These are phyloP conservation scores for Nicotiana undulata DNA, from an alignment of 257 asterid genomes.

Conservation along the genomic window DNA sequence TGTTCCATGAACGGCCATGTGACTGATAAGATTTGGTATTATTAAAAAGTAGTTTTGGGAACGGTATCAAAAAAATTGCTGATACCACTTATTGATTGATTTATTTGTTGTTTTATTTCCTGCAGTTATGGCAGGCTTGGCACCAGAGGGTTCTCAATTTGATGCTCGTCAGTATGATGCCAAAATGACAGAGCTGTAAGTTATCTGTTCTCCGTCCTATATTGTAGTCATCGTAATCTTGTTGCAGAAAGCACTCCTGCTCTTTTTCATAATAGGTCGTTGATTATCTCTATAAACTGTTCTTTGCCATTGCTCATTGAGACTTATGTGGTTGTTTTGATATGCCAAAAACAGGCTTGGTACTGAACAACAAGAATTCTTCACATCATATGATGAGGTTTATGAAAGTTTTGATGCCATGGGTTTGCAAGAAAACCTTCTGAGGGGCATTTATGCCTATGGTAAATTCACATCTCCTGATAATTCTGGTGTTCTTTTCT, in stretches of 20 bases:
- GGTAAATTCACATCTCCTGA: constrained; percentile 19
- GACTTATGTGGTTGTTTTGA: neutral
- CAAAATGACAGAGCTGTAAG: constrained; percentile 50
- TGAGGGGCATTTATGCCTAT: constrained; percentile 54
- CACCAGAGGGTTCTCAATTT: constrained; percentile 58
- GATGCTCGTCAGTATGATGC: constrained; percentile 44
- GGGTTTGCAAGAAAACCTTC: constrained; percentile 10
- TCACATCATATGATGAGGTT: constrained; percentile 4
- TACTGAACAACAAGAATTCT: constrained; percentile 26
- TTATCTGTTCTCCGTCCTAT: neutral
- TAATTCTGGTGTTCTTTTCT: neutral
- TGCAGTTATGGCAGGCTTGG: constrained; percentile 49
- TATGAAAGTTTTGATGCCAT: constrained; percentile 6
- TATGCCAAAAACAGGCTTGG: constrained; percentile 33
- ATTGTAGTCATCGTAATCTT: neutral
- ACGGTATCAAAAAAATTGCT: neutral
- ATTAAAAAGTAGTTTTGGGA: too few relatives aligned
- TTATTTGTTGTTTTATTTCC: constrained; percentile 1
- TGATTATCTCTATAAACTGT: neutral
- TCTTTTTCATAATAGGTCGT: too few relatives aligned
- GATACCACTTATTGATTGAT: neutral
- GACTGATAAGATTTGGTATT: neutral
- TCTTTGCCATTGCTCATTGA: neutral
- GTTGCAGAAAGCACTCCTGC: neutral
- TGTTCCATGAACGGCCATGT: neutral